Evolutionary conservation across 2,329 filamentous ascomycete species (phyloP).

Genomic region (Scedosporium boydii): DNA sequence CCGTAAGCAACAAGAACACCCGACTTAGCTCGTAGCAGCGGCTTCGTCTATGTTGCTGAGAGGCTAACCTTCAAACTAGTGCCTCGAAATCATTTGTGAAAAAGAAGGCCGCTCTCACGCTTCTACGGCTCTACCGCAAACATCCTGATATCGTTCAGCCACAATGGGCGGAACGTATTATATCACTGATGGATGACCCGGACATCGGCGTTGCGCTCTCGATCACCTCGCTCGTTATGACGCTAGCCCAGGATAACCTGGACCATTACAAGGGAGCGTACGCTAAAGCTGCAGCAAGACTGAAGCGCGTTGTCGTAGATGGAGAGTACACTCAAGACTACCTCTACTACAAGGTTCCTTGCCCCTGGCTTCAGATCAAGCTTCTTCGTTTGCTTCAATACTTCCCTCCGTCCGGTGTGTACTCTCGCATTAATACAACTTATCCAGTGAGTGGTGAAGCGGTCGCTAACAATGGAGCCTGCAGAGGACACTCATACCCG

Average conservation of each 20-base stretch:
- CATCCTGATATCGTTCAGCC: conserved; percentile 87
- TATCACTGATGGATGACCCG: conserved; percentile 95
- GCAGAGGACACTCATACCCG: conserved; percentile 86
- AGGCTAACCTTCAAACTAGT: conserved; percentile 16
- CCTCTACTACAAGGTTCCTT: conserved; percentile 98
- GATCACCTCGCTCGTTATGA: conserved; percentile 91
- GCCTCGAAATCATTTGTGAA: conserved; percentile 94
- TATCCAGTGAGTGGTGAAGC: conserved; percentile 14
- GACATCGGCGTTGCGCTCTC: conserved; percentile 93
- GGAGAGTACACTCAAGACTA: conserved; percentile 86
- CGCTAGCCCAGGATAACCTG: conserved; percentile 85
- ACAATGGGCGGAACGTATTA: conserved; percentile 95
- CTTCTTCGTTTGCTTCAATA: conserved; percentile 86
- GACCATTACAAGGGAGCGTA: conserved; percentile 93
- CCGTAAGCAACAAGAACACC: conserved; percentile 51
- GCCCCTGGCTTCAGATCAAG: conserved; percentile 97
- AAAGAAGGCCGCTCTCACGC: conserved; percentile 93
- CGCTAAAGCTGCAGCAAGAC: conserved; percentile 78
- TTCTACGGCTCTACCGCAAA: conserved; percentile 90
- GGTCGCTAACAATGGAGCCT: background rate
- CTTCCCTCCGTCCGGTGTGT: conserved; percentile 80
- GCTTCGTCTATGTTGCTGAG: conserved; percentile 6
- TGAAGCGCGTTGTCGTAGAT: conserved; percentile 87
- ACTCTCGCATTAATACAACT: background rate
- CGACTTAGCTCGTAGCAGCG: background rate